A percentile compares a stretch with the other conserved stretches of the same genome.
phyloP scores from a whole-genome alignment of 1,284 basidiomycete genomes.

The Porodaedalea pini region DNA sequence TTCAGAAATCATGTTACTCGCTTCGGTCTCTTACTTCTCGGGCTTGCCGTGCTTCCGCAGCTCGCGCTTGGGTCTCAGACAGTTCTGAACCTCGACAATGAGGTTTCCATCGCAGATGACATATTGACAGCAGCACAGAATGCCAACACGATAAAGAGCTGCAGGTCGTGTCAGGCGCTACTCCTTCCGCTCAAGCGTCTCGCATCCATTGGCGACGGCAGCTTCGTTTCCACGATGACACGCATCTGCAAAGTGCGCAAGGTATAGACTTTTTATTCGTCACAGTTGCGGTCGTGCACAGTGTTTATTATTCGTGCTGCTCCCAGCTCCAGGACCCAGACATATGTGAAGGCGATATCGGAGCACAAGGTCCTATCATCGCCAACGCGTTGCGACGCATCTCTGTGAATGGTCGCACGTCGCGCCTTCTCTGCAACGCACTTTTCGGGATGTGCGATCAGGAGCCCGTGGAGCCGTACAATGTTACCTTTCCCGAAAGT shows the following conservation, averaged over 20 bases:
- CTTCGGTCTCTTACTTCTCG: slow-evolving; percentile 1
- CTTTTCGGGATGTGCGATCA: slow-evolving; percentile 53
- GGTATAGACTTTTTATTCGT: slow-evolving; percentile 27
- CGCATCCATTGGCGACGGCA: slow-evolving; percentile 40
- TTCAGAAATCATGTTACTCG: not conserved
- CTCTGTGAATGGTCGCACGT: slow-evolving; percentile 42
- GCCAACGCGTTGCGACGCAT: slow-evolving; percentile 54
- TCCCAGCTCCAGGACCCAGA: slow-evolving; percentile 39
- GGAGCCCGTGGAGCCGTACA: slow-evolving; percentile 41
- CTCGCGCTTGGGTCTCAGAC: slow-evolving; percentile 8
- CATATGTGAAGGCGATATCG: slow-evolving; percentile 52
- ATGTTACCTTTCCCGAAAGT: slow-evolving; percentile 41
- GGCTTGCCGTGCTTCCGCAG: slow-evolving; percentile 3
- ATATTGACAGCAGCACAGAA: slow-evolving; percentile 11
- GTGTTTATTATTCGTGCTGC: not conserved
- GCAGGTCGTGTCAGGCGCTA: slow-evolving; percentile 44
- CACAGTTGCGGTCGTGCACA: slow-evolving; percentile 6
- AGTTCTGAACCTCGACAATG: not conserved
- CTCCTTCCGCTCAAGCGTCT: slow-evolving; percentile 41
- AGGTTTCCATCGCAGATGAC: slow-evolving; percentile 2
- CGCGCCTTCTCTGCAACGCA: slow-evolving; percentile 53
- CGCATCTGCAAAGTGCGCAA: slow-evolving; percentile 40
- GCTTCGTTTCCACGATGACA: slow-evolving; percentile 38
- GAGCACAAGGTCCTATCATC: slow-evolving; percentile 51
- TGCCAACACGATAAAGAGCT: slow-evolving; percentile 25